phyloP scores from a whole-genome alignment of 345 rosid species.

The Salix brachista region DNA sequence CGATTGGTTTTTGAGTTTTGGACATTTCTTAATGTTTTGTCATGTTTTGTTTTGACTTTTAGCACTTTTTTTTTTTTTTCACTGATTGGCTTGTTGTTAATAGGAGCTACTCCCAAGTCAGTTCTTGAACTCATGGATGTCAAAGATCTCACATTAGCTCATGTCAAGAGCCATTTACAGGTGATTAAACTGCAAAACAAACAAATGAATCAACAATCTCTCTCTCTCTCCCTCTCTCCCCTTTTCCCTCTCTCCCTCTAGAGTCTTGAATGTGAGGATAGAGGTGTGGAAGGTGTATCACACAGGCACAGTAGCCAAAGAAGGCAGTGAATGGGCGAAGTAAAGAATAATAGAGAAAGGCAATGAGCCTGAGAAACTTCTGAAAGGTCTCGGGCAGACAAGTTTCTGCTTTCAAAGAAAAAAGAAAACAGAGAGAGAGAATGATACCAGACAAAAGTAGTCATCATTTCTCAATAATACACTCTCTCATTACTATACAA shows the following conservation, averaged over 20 bases:
- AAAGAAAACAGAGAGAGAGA: conserved; percentile 9
- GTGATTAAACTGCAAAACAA: conserved; percentile 27
- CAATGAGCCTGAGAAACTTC: conserved; percentile 40
- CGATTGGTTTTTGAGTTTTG: neutral
- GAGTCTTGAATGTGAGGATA: neutral
- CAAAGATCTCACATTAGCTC: conserved; percentile 85
- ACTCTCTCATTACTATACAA: conserved; percentile 36
- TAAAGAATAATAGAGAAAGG: conserved; percentile 20
- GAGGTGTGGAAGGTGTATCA: neutral
- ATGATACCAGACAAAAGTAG: conserved; percentile 45
- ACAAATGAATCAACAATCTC: neutral
- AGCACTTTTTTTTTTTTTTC: neutral
- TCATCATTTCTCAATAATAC: conserved; percentile 79
- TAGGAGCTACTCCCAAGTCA: conserved; percentile 92
- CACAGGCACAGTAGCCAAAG: conserved; percentile 40
- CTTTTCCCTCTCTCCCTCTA: neutral
- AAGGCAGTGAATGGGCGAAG: conserved; percentile 34
- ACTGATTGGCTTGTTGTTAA: neutral
- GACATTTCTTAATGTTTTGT: neutral
- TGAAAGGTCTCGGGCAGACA: conserved; percentile 33
- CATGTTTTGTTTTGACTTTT: neutral
- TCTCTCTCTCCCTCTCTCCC: neutral
- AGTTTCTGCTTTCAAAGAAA: conserved; percentile 35
- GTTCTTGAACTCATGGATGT: conserved; percentile 91
- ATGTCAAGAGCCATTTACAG: conserved; percentile 92